These are phyloP conservation scores for Globisporangium acanthophoron DNA, from an alignment of 352 stramenopile genomes.

Conservation along the genomic window DNA sequence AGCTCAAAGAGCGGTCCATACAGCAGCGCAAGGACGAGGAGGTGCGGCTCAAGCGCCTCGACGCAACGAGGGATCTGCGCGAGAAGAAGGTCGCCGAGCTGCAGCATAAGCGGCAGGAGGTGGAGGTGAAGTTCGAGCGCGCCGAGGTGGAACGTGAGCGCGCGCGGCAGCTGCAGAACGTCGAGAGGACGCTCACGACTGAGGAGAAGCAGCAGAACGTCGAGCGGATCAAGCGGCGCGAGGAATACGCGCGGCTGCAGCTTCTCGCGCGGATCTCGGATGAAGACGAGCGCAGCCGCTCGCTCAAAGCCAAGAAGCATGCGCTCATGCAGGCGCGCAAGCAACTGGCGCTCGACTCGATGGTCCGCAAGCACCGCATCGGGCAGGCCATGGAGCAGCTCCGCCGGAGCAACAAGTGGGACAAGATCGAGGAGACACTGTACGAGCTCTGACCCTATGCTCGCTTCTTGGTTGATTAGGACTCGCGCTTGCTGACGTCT, in stretches of 20 bases:
- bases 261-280: constrained; percentile 49
- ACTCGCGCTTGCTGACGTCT: background rate
- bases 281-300: constrained; percentile 48
- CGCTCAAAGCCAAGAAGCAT: constrained; percentile 61
- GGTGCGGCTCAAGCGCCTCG: constrained; percentile 55
- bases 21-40: constrained; percentile 64
- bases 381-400: constrained; percentile 62
- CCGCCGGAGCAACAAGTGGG: constrained; percentile 59
- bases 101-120: constrained; percentile 32
- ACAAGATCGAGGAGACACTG: constrained; percentile 75
- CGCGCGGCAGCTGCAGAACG: constrained; percentile 34
- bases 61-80: constrained; percentile 38
- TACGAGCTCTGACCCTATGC: constrained; percentile 32
- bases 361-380: constrained; percentile 67
- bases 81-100: constrained; percentile 33
- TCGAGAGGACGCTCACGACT: constrained; percentile 47
- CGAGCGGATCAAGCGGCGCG: constrained; percentile 65
- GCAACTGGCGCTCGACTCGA: constrained; percentile 53
- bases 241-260: constrained; percentile 59
- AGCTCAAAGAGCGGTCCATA: constrained; percentile 53
- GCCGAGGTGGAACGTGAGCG: constrained; percentile 38
- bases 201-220: constrained; percentile 68
- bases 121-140: constrained; percentile 38
- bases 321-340: constrained; percentile 51
- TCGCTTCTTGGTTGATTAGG: background rate